Conservation (phyloP, 2,329 filamentous ascomycete species). For the Pyricularia grisea region DNA sequence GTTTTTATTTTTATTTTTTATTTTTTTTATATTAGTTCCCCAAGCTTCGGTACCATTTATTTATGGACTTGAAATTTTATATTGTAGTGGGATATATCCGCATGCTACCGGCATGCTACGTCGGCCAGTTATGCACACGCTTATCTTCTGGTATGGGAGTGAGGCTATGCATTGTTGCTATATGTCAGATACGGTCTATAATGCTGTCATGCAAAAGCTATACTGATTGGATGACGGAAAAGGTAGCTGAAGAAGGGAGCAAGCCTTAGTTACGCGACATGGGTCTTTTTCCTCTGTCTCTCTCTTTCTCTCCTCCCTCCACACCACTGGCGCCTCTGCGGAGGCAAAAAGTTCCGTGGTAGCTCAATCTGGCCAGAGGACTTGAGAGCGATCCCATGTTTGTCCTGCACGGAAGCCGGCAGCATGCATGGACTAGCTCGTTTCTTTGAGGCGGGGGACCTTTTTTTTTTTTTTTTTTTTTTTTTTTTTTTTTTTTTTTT, state of each 20-base stretch:
- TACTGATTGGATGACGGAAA: neutral
- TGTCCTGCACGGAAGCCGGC: neutral
- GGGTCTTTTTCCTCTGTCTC: neutral
- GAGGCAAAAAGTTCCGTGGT: neutral
- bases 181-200: neutral
- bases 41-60: neutral
- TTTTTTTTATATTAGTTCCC: neutral
- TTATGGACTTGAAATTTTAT: neutral
- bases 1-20: no score
- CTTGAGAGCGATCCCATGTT: neutral
- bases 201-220: neutral
- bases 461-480: no score
- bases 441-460: neutral
- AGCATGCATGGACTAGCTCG: neutral
- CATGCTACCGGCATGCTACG: no score
- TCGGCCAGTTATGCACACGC: neutral
- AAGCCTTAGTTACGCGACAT: neutral
- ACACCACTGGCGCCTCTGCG: neutral
- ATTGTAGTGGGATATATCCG: neutral
- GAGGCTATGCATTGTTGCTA: neutral
- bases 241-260: neutral
- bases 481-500: no score
- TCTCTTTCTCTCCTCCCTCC: neutral
- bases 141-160: no score
- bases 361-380: neutral